Percentiles rank a stretch among this genome's conserved stretches.
These are phyloP conservation scores for Castanea crenata DNA, from an alignment of 306 rosid species.

Conservation along the genomic window DNA sequence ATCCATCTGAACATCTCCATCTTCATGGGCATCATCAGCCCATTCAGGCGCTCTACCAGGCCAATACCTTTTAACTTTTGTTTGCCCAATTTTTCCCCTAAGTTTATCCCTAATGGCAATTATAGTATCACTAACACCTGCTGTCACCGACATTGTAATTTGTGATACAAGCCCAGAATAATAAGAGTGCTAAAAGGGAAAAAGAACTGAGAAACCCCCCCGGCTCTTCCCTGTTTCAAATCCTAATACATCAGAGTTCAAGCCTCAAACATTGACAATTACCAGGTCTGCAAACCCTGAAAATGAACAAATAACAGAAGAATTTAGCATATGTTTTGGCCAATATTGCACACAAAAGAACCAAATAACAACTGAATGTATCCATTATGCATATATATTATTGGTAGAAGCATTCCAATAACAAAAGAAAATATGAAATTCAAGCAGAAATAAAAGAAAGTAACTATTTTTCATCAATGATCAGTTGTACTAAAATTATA, in stretches of 20 bases:
- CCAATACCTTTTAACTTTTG: slow-evolving; percentile 91
- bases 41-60: slow-evolving; percentile 96
- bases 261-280: background rate
- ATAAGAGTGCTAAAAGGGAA: no score
- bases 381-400: background rate
- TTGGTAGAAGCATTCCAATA: background rate
- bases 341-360: background rate
- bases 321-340: background rate
- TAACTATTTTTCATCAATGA: background rate
- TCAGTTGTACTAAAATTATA: no score
- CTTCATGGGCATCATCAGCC: slow-evolving; percentile 81
- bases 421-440: background rate
- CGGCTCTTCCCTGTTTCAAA: slow-evolving; percentile 13
- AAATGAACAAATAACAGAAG: background rate
- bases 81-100: slow-evolving; percentile 90
- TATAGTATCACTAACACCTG: slow-evolving; percentile 90
- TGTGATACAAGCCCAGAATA: slow-evolving; percentile 3
- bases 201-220: background rate
- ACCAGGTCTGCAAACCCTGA: background rate
- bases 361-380: background rate
- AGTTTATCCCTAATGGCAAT: slow-evolving; percentile 90
- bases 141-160: slow-evolving; percentile 82
- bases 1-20: slow-evolving; percentile 58
- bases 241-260: slow-evolving; percentile 17
- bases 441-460: background rate